Base-by-base conservation (phyloP, 768 basidiomycete species). In the Agaricus subrufescens region DNA sequence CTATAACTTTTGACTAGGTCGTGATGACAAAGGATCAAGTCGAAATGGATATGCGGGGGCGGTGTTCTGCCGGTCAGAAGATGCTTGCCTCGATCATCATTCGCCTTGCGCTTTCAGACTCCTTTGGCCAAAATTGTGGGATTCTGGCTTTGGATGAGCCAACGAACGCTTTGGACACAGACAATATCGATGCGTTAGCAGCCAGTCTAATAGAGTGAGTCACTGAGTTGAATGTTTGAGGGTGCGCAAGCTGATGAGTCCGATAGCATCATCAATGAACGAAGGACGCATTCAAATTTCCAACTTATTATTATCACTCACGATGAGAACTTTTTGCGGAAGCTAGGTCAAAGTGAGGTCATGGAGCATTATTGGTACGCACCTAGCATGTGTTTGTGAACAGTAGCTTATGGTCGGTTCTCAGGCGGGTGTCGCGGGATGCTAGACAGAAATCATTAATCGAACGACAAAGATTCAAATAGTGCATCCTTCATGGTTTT, bases 21-120 rank as follows among this genome's bases (percentile, higher is more conserved):
- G 96, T 98, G 61, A 98, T 99, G 96, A 92, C 89, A 51, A 99
- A 99, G 74, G 95, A 98, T 68, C 90, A 94, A 65, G 95, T 98
- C 6, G 96, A 98, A 71, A 94, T 99, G 91, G 97, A 98, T 71
- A 99, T 99, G 97, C 86, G 97, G 55, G 97, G 97, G 26, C 85
- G 97, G 60, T 99, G 97, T 72, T 94, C 91, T 14, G 97, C 97
- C 1, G 97, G 97, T 0, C 97, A 99, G 73, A 99, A 99, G 74
- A 98, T 98, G 82, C 75, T 99, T 57, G 97, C 96, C 9, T 95
- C 92, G 23, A 98, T 98, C 70, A 93, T 98, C 71, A 98, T 99
- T 65, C 86, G 97, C 5, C 84, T 99, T 37, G 97, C 97, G 3
- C 79, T 99, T 27, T 96, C 96, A 4, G 97, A 99, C 67, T 96